These are phyloP conservation scores for Colletotrichum abscissum DNA, from an alignment of 2,329 filamentous ascomycete species.

Conservation along the genomic window DNA sequence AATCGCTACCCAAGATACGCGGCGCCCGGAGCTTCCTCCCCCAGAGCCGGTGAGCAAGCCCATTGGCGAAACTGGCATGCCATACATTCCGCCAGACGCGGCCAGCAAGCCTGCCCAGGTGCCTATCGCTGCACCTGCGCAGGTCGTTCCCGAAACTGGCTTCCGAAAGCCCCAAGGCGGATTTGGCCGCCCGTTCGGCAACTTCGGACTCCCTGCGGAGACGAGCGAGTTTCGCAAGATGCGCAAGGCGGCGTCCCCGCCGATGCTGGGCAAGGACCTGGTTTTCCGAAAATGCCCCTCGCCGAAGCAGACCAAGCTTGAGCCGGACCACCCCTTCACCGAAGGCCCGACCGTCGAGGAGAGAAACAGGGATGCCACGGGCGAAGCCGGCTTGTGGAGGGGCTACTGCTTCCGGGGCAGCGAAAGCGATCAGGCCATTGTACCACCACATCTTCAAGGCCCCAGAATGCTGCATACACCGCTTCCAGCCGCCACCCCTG, in stretches of 20 bases:
- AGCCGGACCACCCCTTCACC: slow-evolving; percentile 76
- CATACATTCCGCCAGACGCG: slow-evolving; percentile 5
- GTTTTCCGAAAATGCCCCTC: slow-evolving; percentile 84
- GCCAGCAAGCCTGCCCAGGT: slow-evolving; percentile 33
- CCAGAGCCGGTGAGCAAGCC: slow-evolving; percentile 19
- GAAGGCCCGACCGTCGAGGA: slow-evolving; percentile 57
- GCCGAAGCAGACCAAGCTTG: slow-evolving; percentile 85
- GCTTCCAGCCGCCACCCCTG: slow-evolving; percentile 51
- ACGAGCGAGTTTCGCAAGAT: slow-evolving; percentile 56
- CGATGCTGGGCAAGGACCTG: slow-evolving; percentile 88
- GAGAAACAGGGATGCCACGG: slow-evolving; percentile 66
- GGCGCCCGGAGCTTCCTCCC: slow-evolving; percentile 15
- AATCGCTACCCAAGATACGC: slow-evolving; percentile 10
- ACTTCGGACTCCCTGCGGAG: slow-evolving; percentile 44
- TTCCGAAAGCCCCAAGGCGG: slow-evolving; percentile 50
- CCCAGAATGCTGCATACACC: slow-evolving; percentile 65
- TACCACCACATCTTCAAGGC: slow-evolving; percentile 55
- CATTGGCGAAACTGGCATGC: slow-evolving; percentile 27
- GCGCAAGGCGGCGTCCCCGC: slow-evolving; percentile 73
- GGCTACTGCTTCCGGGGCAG: slow-evolving; percentile 70
- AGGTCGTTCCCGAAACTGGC: slow-evolving; percentile 53
- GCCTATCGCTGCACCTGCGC: slow-evolving; percentile 41
- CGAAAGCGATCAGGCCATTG: slow-evolving; percentile 49
- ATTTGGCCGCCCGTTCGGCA: slow-evolving; percentile 58
- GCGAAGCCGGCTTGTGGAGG: slow-evolving; percentile 78